These are phyloP conservation scores for Kluyveromyces siamensis DNA, from an alignment of 805 yeast species.

Conservation along the genomic window DNA sequence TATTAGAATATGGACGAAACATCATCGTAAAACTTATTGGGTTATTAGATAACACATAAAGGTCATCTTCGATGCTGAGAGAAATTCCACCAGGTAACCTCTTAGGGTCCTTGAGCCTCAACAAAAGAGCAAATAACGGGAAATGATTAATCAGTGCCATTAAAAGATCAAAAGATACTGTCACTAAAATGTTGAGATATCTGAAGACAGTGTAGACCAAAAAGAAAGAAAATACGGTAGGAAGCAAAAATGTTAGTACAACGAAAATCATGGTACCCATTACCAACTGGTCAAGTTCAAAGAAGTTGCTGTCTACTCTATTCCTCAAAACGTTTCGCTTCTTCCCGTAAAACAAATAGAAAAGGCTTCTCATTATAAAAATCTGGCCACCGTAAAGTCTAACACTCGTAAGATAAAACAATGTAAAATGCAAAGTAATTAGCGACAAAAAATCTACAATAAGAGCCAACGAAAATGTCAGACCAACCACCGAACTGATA, in stretches of 20 bases:
- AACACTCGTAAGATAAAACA: conserved; percentile 73
- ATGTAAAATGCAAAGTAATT: conserved; percentile 59
- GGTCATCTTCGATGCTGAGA: conserved; percentile 14
- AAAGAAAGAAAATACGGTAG: conserved; percentile 84
- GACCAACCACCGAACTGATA: conserved; percentile 44
- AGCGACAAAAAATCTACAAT: conserved; percentile 56
- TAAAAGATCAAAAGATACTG: conserved; percentile 47
- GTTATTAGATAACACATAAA: conserved; percentile 31
- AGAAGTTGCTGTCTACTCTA: conserved; percentile 78
- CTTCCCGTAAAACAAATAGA: conserved; percentile 81
- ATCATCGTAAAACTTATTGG: conserved; percentile 38
- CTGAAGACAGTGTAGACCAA: conserved; percentile 57
- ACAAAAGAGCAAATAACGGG: conserved; percentile 75
- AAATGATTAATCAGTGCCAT: conserved; percentile 68
- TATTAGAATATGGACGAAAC: conserved; percentile 39
- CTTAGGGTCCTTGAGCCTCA: conserved; percentile 71
- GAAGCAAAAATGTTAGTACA: conserved; percentile 65
- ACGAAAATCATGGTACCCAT: conserved; percentile 86
- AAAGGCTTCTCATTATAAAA: conserved; percentile 57
- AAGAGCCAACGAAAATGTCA: conserved; percentile 60
- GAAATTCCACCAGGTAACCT: conserved; percentile 55
- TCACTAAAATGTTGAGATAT: conserved; percentile 37
- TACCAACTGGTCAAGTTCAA: conserved; percentile 77
- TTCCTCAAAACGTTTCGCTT: conserved; percentile 76
- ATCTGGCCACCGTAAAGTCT: conserved; percentile 72